Percentiles rank a stretch among this genome's conserved stretches.
Evolutionary conservation across 305 asterid genomes (phyloP).

Genomic region (Fraxinus nigra): DNA sequence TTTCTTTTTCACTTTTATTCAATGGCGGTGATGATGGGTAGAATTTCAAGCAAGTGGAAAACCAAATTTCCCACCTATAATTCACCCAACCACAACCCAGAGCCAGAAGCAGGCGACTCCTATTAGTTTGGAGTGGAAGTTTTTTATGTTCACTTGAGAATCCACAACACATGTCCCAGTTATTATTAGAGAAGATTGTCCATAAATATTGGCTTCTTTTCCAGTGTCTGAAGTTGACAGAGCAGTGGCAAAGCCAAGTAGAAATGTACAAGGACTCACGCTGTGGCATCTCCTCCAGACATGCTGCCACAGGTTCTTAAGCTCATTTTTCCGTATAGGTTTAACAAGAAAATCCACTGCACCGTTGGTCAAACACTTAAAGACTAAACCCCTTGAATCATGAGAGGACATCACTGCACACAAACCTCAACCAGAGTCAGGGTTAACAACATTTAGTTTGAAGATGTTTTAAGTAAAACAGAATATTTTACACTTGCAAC

Average conservation of each 20-base stretch:
- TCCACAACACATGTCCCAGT: neutral
- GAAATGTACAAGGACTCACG: conserved; percentile 46
- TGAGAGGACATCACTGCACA: conserved; percentile 94
- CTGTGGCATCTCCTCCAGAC: conserved; percentile 94
- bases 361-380: conserved; percentile 83
- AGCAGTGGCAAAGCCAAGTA: conserved; percentile 19
- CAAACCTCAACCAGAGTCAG: conserved; percentile 27
- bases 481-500: neutral
- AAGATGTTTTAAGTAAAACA: neutral
- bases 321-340: conserved; percentile 88
- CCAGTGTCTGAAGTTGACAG: neutral
- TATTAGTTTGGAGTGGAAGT: conserved; percentile 15
- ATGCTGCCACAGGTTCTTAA: conserved; percentile 90
- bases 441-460: conserved; percentile 18
- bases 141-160: conserved; percentile 4
- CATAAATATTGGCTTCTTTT: neutral
- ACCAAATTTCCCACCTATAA: neutral
- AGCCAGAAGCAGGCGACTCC: conserved; percentile 7
- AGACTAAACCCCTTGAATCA: conserved; percentile 83
- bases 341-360: conserved; percentile 88
- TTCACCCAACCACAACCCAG: conserved; percentile 3
- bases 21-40: neutral
- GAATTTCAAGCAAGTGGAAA: neutral
- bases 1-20: neutral
- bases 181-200: neutral